Evolutionary conservation across 139 green algal species (phyloP).

Genomic region (Raphidocelis subcapitata): DNA sequence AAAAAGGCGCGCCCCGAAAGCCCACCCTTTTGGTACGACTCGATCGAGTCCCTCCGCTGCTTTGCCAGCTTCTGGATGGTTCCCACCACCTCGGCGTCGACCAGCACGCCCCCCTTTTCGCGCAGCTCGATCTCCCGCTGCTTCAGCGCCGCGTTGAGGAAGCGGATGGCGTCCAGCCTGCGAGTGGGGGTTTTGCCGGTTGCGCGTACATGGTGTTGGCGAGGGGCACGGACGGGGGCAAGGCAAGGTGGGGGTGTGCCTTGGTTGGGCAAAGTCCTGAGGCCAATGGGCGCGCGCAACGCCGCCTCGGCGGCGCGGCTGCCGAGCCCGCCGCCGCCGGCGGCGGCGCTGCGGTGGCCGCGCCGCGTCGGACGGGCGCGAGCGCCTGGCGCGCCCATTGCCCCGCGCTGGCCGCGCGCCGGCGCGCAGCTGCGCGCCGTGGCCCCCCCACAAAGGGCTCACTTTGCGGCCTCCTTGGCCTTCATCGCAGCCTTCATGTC

Average conservation of each 20-base stretch:
- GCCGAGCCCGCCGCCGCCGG: no score
- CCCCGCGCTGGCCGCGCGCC: neutral
- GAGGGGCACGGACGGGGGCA: neutral
- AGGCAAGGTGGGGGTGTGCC: neutral
- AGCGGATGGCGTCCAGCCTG: slow-evolving; percentile 40
- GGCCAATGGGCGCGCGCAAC: no score
- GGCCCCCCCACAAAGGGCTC: neutral
- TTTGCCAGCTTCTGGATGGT: slow-evolving; percentile 49
- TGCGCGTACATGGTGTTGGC: neutral
- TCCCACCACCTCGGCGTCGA: slow-evolving; percentile 12
- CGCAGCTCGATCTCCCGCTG: slow-evolving; percentile 44
- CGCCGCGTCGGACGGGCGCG: no score
- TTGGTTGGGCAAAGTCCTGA: no score
- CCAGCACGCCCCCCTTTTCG: slow-evolving; percentile 17
- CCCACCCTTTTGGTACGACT: slow-evolving; percentile 26
- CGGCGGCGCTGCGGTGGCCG: no score
- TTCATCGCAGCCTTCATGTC: slow-evolving; percentile 53
- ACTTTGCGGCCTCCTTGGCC: slow-evolving; percentile 29
- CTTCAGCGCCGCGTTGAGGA: slow-evolving; percentile 46
- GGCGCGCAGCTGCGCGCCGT: no score
- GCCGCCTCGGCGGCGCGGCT: no score
- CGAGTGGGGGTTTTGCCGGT: no score
- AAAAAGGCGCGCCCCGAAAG: no score
- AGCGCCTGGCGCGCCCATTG: neutral
- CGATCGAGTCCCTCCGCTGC: slow-evolving; percentile 47